Base-by-base conservation (phyloP, 2,329 filamentous ascomycete species). In the Calonectria fujianensis region DNA sequence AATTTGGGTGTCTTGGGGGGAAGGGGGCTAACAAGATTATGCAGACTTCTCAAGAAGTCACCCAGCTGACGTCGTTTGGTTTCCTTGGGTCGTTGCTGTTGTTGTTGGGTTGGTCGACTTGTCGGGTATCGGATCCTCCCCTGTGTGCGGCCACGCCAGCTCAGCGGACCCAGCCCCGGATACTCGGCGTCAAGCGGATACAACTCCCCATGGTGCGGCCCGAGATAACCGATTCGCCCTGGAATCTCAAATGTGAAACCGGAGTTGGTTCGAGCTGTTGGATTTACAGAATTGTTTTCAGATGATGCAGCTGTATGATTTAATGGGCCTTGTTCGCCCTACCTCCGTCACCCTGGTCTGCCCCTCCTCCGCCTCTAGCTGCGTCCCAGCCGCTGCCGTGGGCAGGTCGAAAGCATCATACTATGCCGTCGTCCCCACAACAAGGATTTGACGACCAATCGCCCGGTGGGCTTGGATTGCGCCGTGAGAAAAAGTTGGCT, bases 211-310 rank as follows among this genome's bases (percentile, higher is more conserved):
- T 27, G 35, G 37, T 41, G 57, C 57, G 35, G 39, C 57, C 57
- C 57, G 35, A 29, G 57, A 63, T 41, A 63, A 14, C 57, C 37
- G 57, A 63, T 63, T 63, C 37, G 57, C 24, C 18, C n/a, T n/a
- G 57, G 57, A 63, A 63, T 29, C 37, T 63, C 35, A 63, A 24
- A 63, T 29, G 14, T 63, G 57, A 63, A 63, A 63, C 57, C 18
- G 24, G 57, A 37, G 37, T 20, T 63, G 57, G 35, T 18, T 24
- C 27, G 35, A 16, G 27, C 24, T 29, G 45, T 45, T 63, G 14
- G 57, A 29, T 41, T 41, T 8, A 24, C 14, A 20, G 18, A 35
- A 63, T 29, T 39, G 24, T 16, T 41, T 63, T 14, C 57, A 39
- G 27, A 20, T 24, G 45, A 24, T 24, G 45, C n/a, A 13, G 3